phyloP scores from a whole-genome alignment of 1,139 yeast genomes.

The Lodderomyces metapsilosis region DNA sequence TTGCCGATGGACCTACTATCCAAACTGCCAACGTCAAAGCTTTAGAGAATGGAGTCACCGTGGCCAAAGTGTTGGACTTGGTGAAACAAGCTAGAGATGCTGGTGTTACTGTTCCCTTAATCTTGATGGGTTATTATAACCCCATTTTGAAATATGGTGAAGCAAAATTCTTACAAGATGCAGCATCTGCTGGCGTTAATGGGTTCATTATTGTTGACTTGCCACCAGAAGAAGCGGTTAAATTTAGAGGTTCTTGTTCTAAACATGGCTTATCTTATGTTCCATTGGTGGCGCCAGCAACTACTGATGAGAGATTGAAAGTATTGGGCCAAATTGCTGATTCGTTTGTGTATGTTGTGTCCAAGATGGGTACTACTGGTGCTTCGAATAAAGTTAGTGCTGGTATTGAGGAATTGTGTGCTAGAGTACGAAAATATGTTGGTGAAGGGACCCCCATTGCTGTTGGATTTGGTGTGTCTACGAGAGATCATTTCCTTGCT shows the following conservation, averaged over 20 bases:
- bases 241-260: conserved; percentile 73
- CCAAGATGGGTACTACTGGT: conserved; percentile 98
- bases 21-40: conserved; percentile 83
- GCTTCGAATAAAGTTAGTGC: conserved; percentile 65
- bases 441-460: conserved; percentile 82
- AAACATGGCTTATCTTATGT: conserved; percentile 74
- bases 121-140: conserved; percentile 96
- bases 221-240: conserved; percentile 96
- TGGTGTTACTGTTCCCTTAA: conserved; percentile 86
- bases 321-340: conserved; percentile 84
- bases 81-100: conserved; percentile 80
- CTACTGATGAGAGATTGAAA: conserved; percentile 83
- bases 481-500: conserved; percentile 80
- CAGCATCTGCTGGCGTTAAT: conserved; percentile 86
- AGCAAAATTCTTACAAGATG: conserved; percentile 70
- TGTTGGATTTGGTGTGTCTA: conserved; percentile 95
- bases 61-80: conserved; percentile 63
- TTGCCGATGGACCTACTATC: conserved; percentile 97
- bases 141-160: conserved; percentile 92
- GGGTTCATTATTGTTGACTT: conserved; percentile 93
- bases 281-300: conserved; percentile 95
- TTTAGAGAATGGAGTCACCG: conserved; percentile 76
- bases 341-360: conserved; percentile 91
- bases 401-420: conserved; percentile 67
- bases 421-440: conserved; percentile 71